These are phyloP conservation scores for Thraustochytrium sp. DNA, from an alignment of 352 stramenopile species.

Conservation along the genomic window DNA sequence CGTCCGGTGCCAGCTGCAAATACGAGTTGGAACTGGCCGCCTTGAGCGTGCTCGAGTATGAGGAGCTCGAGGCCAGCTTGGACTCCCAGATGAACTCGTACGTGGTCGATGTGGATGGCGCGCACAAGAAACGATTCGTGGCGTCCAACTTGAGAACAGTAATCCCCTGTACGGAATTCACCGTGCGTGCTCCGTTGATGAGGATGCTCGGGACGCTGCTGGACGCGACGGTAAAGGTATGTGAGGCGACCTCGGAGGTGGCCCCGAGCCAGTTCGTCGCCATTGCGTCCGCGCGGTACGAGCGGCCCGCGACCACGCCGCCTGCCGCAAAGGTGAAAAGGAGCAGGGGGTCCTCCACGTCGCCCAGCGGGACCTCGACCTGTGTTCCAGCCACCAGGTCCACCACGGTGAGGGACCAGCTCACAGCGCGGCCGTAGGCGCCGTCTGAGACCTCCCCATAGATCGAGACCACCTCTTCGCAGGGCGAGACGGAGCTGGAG, in stretches of 20 bases:
- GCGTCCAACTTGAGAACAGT: background rate
- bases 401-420: background rate
- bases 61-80: no score
- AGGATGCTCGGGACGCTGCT: background rate
- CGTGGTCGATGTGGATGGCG: no score
- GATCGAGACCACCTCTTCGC: background rate
- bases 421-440: background rate
- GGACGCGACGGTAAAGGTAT: background rate
- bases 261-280: background rate
- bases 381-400: no score
- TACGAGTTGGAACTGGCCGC: background rate
- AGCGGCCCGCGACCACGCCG: background rate
- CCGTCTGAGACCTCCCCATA: background rate
- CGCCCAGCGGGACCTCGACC: no score
- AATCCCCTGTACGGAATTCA: background rate
- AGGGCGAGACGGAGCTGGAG: background rate
- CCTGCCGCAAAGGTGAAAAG: background rate
- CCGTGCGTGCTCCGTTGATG: background rate
- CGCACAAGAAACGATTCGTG: background rate
- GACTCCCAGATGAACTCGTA: no score
- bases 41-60: no score
- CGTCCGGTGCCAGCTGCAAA: background rate
- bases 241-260: background rate
- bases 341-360: background rate
- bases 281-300: background rate